Base-by-base conservation (phyloP, 305 asterid species). In the Fraxinus greggii region DNA sequence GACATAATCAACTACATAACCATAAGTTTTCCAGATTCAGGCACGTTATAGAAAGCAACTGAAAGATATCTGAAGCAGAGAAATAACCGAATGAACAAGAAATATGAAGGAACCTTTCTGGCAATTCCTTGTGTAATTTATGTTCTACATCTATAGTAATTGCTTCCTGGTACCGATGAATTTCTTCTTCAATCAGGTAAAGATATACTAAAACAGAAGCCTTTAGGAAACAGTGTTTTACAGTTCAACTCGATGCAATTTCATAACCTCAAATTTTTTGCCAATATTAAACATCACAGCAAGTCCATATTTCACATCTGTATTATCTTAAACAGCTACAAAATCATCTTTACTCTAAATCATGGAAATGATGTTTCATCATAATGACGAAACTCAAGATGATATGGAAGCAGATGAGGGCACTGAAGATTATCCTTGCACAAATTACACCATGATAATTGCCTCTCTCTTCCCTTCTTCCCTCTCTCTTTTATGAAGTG, bases 1-100 rank as follows among this genome's bases (percentile, higher is more conserved):
- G 73, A 79, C 31, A n/a, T 13, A 67, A 21, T 56, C 42, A 73
- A 54, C 63, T 36, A 13, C 78, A 81, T 67, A 78, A 73, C 31
- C 61, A 63, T 54, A 73, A 40, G 36, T 67, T 29, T 70, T 35
- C 8, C 80, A 54, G 36, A 35, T 67, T 59, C 79, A 70, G 72
- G 85, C 77, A 36, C 54, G 21, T 73, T 29, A 19, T 12, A 33
- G 8, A 54, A 75, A 65, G 79, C 42, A 54, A 23, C 33, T 28
- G 63, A 72, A 72, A 72, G 45, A 72, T 31, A 32, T 70, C 38
- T 32, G 42, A 32, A n/a, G 48, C 23, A 72, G 45, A 72, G 76
- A 72, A 72, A 31, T 31, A 72, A 72, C 45, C n/a, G 2, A 72
- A 32, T 32, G 28, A 72, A 72, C 21, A n/a, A n/a, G 42, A 72